Conservation (phyloP, 2,329 filamentous ascomycete species). For the Verticillium nonalfalfae region DNA sequence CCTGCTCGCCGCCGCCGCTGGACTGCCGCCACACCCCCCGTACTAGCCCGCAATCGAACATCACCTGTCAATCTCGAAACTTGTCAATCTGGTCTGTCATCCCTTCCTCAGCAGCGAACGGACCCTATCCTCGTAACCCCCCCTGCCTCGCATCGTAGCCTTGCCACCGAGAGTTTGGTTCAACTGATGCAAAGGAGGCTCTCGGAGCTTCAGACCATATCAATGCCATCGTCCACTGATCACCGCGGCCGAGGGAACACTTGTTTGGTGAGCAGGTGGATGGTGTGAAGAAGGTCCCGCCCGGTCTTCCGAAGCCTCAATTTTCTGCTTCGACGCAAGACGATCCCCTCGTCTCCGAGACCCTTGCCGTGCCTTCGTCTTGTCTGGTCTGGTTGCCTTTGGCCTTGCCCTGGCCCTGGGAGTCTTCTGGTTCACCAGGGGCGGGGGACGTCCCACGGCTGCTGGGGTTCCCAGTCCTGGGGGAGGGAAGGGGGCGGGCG, state of each 20-base stretch:
- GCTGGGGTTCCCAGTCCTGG: constrained; percentile 2
- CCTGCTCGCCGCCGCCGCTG: not conserved
- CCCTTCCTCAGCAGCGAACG: not conserved
- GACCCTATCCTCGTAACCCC: not conserved
- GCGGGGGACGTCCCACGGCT: not conserved
- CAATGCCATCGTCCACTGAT: constrained; percentile 7
- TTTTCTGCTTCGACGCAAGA: no score
- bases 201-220: constrained; percentile 8
- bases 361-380: constrained; percentile 1
- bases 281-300: not conserved
- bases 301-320: not conserved
- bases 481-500: constrained; percentile 5
- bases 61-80: not conserved
- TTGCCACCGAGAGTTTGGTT: not conserved
- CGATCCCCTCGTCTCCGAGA: constrained; percentile 2
- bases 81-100: not conserved
- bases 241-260: not conserved
- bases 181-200: constrained; percentile 2
- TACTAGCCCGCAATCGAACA: not conserved
- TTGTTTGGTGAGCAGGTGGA: not conserved
- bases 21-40: not conserved
- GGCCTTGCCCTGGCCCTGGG: not conserved
- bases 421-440: not conserved
- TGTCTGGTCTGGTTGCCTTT: not conserved
- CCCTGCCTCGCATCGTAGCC: not conserved